phyloP scores from a whole-genome alignment of 2,329 filamentous ascomycete species.

The Lasiodiplodia sp. region DNA sequence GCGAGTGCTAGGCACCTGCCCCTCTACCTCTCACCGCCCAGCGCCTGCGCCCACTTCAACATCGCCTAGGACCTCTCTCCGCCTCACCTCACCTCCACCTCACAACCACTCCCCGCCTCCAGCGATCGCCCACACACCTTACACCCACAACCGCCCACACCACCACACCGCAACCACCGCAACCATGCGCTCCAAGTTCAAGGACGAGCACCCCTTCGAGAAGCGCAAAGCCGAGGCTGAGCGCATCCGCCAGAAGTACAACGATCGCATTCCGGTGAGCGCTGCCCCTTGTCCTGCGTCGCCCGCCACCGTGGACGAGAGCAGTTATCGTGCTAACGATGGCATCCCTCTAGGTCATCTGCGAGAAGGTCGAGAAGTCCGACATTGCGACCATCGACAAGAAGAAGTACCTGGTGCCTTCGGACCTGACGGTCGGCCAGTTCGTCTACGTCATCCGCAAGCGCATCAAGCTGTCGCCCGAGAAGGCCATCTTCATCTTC shows the following conservation, averaged over 20 bases:
- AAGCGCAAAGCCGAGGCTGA: constrained; percentile 99
- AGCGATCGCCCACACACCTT: constrained; percentile 9
- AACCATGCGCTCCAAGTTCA: constrained; percentile 98
- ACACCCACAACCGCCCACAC: constrained; percentile 28
- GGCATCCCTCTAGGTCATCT: constrained; percentile 78
- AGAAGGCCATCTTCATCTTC: constrained; percentile 99
- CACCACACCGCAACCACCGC: constrained; percentile 21
- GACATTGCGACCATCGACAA: constrained; percentile 99
- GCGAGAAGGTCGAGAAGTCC: constrained; percentile 99
- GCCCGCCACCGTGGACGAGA: constrained; percentile 13
- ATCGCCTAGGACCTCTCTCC: constrained; percentile 34
- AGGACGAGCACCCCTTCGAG: constrained; percentile 99
- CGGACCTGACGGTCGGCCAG: constrained; percentile 97
- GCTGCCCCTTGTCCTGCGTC: constrained; percentile 29
- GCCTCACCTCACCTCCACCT: constrained; percentile 36
- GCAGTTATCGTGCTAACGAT: constrained; percentile 26
- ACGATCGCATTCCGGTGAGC: constrained; percentile 96
- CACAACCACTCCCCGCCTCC: constrained; percentile 35
- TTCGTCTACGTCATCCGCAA: constrained; percentile 99
- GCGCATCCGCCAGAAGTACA: constrained; percentile 98
- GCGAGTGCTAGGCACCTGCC: constrained; percentile 19
- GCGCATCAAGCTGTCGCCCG: constrained; percentile 98
- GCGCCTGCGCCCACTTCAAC: constrained; percentile 24
- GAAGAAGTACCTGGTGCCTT: constrained; percentile 99
- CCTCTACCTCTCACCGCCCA: constrained; percentile 26